Evolutionary conservation across 805 yeast species (phyloP).

Genomic region (Cyberlindnera americana): DNA sequence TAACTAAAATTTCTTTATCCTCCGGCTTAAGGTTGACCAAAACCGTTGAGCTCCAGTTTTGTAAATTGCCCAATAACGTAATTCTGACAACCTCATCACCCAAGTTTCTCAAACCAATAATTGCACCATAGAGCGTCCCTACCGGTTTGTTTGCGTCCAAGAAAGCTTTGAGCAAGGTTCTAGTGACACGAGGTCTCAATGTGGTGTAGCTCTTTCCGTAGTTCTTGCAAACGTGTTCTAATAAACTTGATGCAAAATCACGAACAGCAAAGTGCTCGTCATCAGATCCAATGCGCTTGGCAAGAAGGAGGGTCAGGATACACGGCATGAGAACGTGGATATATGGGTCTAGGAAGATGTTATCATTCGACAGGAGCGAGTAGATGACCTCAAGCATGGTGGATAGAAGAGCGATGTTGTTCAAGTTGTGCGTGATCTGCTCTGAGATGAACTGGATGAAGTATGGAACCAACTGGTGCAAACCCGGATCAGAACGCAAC

Average conservation of each 20-base stretch:
- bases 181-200: conserved; percentile 86
- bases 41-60: conserved; percentile 71
- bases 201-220: conserved; percentile 87
- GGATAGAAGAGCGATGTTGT: conserved; percentile 63
- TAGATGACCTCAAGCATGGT: conserved; percentile 89
- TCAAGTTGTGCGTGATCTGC: conserved; percentile 83
- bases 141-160: conserved; percentile 77
- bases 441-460: conserved; percentile 95
- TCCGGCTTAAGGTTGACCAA: conserved; percentile 36
- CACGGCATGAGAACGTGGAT: conserved; percentile 98
- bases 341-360: conserved; percentile 90
- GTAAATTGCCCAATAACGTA: conserved; percentile 76
- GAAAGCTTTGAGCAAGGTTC: conserved; percentile 89
- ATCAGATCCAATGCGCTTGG: conserved; percentile 72
- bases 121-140: conserved; percentile 91
- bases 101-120: conserved; percentile 75
- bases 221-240: conserved; percentile 71
- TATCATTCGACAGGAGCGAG: conserved; percentile 76
- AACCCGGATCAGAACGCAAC: conserved; percentile 86
- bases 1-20: conserved; percentile 47
- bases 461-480: conserved; percentile 95
- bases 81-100: conserved; percentile 88
- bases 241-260: conserved; percentile 80
- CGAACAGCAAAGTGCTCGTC: conserved; percentile 54
- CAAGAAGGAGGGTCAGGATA: conserved; percentile 80